Evolutionary conservation across 176 grass and related monocot genomes (phyloP).

Genomic region (Stipa capillata): DNA sequence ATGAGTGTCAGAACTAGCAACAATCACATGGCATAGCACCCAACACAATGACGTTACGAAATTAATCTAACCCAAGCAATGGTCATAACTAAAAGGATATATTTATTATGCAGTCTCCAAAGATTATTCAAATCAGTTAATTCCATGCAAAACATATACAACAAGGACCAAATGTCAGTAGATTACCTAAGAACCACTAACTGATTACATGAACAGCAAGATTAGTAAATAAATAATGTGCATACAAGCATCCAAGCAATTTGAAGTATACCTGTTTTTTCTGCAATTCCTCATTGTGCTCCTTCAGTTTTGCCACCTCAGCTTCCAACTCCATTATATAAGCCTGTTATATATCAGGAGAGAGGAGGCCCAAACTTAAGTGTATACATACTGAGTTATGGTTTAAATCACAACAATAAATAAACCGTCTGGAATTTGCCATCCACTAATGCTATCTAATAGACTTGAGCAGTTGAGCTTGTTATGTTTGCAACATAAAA

Average conservation of each 20-base stretch:
- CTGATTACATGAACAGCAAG: not conserved
- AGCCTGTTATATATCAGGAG: conserved; percentile 36
- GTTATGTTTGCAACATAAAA: not conserved
- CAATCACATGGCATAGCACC: not conserved
- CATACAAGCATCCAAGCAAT: not conserved
- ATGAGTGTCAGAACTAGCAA: not conserved
- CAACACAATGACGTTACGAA: not conserved
- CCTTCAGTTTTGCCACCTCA: conserved; percentile 86
- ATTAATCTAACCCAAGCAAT: not conserved
- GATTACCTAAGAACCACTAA: not conserved
- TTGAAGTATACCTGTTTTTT: conserved; percentile 67
- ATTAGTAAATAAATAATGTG: not conserved
- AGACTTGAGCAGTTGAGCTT: not conserved
- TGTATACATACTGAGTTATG: not conserved
- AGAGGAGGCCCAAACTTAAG: not conserved
- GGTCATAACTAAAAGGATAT: not conserved
- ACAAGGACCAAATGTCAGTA: not conserved
- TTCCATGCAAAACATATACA: not conserved
- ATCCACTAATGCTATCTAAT: not conserved
- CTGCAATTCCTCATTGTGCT: conserved; percentile 62
- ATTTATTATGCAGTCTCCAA: not conserved
- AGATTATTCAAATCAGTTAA: not conserved
- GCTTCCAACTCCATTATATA: conserved; percentile 91
- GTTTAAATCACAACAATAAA: not conserved
- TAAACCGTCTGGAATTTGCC: not conserved